These are phyloP conservation scores for Pichia kudriavzevii DNA, from an alignment of 1,139 yeast species.

Conservation along the genomic window DNA sequence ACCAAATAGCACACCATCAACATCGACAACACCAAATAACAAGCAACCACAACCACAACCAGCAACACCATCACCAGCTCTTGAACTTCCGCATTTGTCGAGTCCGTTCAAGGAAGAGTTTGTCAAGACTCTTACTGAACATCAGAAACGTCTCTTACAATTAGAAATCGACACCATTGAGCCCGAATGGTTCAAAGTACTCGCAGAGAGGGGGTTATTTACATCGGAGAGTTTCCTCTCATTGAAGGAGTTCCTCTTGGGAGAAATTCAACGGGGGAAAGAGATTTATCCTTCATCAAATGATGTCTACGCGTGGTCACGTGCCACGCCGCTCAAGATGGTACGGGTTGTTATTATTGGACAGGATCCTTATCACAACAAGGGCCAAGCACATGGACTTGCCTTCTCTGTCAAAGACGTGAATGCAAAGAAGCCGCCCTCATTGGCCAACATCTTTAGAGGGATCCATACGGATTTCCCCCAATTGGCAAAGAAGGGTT, in stretches of 20 bases:
- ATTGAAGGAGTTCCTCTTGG: slow-evolving; percentile 59
- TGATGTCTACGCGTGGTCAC: slow-evolving; percentile 90
- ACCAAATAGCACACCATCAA: no score
- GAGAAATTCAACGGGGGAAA: slow-evolving; percentile 29
- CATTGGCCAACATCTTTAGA: slow-evolving; percentile 80
- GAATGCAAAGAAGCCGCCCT: slow-evolving; percentile 78
- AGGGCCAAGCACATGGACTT: slow-evolving; percentile 91
- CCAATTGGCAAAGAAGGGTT: slow-evolving; percentile 49
- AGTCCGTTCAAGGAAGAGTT: slow-evolving; percentile 41
- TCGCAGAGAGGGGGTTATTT: slow-evolving; percentile 65
- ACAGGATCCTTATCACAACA: slow-evolving; percentile 94
- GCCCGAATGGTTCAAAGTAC: slow-evolving; percentile 65
- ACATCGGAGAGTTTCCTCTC: slow-evolving; percentile 81
- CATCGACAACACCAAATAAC: no score
- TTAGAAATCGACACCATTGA: slow-evolving; percentile 69
- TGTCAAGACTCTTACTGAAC: slow-evolving; percentile 44
- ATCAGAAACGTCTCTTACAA: slow-evolving; percentile 46
- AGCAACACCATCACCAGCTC: no score
- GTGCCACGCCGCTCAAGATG: slow-evolving; percentile 67
- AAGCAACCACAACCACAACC: no score
- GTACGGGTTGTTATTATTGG: slow-evolving; percentile 82
- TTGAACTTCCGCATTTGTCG: no score
- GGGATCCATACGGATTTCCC: slow-evolving; percentile 68
- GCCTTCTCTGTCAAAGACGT: slow-evolving; percentile 90
- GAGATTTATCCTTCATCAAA: slow-evolving; percentile 66